These are phyloP conservation scores for Ogataea hybrid DNA, from an alignment of 1,139 yeast species.

Conservation along the genomic window DNA sequence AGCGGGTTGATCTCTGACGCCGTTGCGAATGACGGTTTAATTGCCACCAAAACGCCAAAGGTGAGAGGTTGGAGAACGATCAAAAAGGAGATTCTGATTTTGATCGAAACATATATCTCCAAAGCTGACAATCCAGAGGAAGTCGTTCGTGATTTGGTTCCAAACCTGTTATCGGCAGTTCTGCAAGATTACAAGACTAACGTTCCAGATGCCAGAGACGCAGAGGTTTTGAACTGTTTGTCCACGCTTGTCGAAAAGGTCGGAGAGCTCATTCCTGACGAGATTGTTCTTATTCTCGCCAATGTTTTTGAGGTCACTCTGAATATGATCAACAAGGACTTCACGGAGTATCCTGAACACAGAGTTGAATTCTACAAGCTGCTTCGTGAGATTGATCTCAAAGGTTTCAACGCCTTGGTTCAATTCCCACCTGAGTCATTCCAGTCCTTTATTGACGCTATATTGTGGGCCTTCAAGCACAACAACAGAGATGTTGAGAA, in stretches of 20 bases:
- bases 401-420: slow-evolving; percentile 81
- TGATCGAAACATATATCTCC: slow-evolving; percentile 84
- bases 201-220: slow-evolving; percentile 97
- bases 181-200: slow-evolving; percentile 85
- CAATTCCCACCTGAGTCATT: slow-evolving; percentile 92
- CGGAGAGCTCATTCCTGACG: slow-evolving; percentile 87
- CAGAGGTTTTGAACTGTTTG: slow-evolving; percentile 94
- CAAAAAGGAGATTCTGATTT: slow-evolving; percentile 87
- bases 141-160: slow-evolving; percentile 78
- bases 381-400: slow-evolving; percentile 79
- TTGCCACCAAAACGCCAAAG: slow-evolving; percentile 93
- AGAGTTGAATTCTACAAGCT: slow-evolving; percentile 93
- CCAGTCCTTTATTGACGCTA: slow-evolving; percentile 87
- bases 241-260: slow-evolving; percentile 85
- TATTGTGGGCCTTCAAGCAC: slow-evolving; percentile 97
- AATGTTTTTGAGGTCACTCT: slow-evolving; percentile 93
- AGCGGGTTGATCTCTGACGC: slow-evolving; percentile 83
- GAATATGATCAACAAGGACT: slow-evolving; percentile 92
- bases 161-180: slow-evolving; percentile 81
- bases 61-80: slow-evolving; percentile 95
- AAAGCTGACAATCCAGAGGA: slow-evolving; percentile 87
- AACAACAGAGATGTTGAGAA: slow-evolving; percentile 95
- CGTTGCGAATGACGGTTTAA: slow-evolving; percentile 75
- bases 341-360: slow-evolving; percentile 96
- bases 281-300: slow-evolving; percentile 82